Base-by-base conservation (phyloP, 2,329 filamentous ascomycete species). In the Byssoonygena ceratinophila region DNA sequence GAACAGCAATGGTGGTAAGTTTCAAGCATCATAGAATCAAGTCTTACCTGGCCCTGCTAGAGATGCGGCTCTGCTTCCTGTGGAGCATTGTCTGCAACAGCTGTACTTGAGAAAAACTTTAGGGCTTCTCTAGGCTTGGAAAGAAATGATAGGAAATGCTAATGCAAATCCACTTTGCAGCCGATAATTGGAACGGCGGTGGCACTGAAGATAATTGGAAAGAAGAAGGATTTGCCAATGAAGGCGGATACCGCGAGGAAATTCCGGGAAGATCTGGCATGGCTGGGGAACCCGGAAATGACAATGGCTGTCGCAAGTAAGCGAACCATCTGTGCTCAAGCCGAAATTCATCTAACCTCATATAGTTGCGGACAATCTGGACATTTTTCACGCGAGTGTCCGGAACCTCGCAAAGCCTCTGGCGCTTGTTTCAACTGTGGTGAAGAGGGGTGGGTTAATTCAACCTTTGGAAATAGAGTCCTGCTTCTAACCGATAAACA, bases 341-440 rank as follows among this genome's bases (percentile, higher is more conserved):
- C 27, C 36, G 27, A 18, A n/a, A 43, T n/a, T 6, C 9, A 37
- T 18, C 47, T 34, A 40, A 45, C 23, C 12, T 46, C 39, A 11
- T 51, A 60, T 32, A 53, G 56, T 52, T 71, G 68, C 54, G 67
- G 68, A 51, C 57, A 59, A 14, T 55, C 61, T 45, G 66, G 63
- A 29, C 68, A 71, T 55, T 70, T 69, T 52, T 64, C 65, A 32
- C 67, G 68, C 16, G 69, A 74, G 14, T 76, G 73, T 52, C 66
- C 71, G 2, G 67, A 72, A 44, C 67, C 66, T 56, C 65, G 62
- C 37, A 68, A 70, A 59, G 60, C 57, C n/a, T 44, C 46, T 16
- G 66, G 65, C 47, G 66, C 62, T 16, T 74, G 72, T 59, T 74
- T 72, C 64, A 74, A 75, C 54, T 73, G 71, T 57, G 68, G 67